Evolutionary conservation across 2,329 filamentous ascomycete genomes (phyloP).

Genomic region (Phoma sp.): DNA sequence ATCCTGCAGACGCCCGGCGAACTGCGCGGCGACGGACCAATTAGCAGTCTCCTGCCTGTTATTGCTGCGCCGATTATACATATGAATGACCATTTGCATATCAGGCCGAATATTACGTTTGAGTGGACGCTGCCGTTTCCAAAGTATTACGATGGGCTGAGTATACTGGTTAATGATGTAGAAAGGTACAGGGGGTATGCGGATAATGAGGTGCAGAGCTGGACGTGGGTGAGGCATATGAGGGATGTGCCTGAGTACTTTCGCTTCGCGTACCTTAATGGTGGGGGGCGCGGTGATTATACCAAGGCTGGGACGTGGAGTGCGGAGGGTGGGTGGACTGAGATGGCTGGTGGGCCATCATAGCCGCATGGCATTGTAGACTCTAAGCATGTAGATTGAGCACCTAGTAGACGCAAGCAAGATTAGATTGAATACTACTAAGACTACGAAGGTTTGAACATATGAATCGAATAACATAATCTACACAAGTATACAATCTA

Average conservation of each 20-base stretch:
- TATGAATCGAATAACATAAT: too few species aligned
- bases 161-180: conserved; percentile 84
- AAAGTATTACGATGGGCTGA: conserved; percentile 73
- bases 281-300: conserved; percentile 71
- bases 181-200: conserved; percentile 67
- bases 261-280: conserved; percentile 76
- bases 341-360: conserved; percentile 68
- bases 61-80: conserved; percentile 51
- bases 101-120: conserved; percentile 67
- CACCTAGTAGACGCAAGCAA: too few species aligned
- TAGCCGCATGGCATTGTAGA: too few species aligned
- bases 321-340: conserved; percentile 67
- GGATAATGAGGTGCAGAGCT: conserved; percentile 56
- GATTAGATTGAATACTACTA: too few species aligned
- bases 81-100: conserved; percentile 54
- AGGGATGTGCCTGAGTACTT: conserved; percentile 71
- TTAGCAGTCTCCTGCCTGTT: conserved; percentile 66
- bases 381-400: too few species aligned
- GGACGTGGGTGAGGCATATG: conserved; percentile 66
- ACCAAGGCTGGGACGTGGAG: conserved; percentile 78
- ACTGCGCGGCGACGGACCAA: conserved; percentile 65
- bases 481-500: too few species aligned
- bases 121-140: conserved; percentile 60
- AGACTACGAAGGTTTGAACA: too few species aligned
- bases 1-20: conserved; percentile 82